Evolutionary conservation across 2,329 filamentous ascomycete genomes (phyloP).

Genomic region (Penicillium sp.): DNA sequence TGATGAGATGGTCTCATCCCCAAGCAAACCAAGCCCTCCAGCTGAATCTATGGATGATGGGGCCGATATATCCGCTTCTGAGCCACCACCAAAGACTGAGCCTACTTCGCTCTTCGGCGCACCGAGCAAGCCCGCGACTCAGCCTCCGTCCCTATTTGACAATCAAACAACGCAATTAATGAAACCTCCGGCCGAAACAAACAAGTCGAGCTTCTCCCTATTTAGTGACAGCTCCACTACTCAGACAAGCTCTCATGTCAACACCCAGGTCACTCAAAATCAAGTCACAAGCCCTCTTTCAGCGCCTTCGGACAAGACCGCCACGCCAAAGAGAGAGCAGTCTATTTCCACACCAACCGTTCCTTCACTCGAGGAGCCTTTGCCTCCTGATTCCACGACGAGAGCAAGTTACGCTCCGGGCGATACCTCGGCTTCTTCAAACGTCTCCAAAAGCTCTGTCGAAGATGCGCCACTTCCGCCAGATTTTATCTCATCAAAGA

Average conservation of each 20-base stretch:
- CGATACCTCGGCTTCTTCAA: conserved; percentile 46
- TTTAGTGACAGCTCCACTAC: conserved; percentile 22
- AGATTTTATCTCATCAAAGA: conserved; percentile 14
- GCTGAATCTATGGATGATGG: conserved; percentile 36
- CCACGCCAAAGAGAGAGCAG: conserved; percentile 32
- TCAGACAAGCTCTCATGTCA: conserved; percentile 1
- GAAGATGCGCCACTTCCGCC: conserved; percentile 40
- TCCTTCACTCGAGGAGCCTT: conserved; percentile 33
- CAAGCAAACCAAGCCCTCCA: conserved; percentile 30
- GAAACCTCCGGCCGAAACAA: conserved; percentile 19
- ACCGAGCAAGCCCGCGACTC: conserved; percentile 22
- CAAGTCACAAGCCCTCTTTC: conserved; percentile 28
- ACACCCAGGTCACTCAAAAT: conserved; percentile 19
- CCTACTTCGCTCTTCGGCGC: conserved; percentile 27
- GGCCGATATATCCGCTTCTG: conserved; percentile 25
- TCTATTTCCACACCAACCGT: conserved; percentile 30
- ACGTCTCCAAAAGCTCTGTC: conserved; percentile 37
- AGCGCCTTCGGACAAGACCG: conserved; percentile 31
- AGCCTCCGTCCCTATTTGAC: conserved; percentile 29
- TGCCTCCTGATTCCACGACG: conserved; percentile 47
- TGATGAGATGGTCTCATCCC: conserved; percentile 36
- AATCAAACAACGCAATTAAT: conserved; percentile 21
- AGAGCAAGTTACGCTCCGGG: conserved; percentile 43
- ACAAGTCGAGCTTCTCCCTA: conserved; percentile 29
- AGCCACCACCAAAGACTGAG: conserved; percentile 20